Conservation (phyloP, 805 yeast species). For the Saturnispora quitensis region DNA sequence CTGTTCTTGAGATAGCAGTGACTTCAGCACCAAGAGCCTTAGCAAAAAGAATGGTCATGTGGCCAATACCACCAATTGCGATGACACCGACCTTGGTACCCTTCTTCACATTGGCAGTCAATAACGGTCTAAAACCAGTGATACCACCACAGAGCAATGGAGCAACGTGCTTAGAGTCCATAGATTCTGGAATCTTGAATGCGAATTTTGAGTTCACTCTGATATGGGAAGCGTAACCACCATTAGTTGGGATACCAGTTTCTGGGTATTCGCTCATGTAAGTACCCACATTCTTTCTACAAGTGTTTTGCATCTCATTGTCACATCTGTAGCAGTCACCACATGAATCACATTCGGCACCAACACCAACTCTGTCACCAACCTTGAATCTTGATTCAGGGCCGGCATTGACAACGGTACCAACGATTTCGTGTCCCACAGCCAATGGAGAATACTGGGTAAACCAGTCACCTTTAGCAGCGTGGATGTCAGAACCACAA, state of each 20-base stretch:
- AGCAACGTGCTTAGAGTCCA: conserved; percentile 36
- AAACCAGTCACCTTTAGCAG: conserved; percentile 27
- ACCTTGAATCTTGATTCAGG: conserved; percentile 26
- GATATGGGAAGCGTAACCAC: conserved; percentile 43
- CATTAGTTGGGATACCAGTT: conserved; percentile 37
- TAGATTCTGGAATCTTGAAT: conserved; percentile 39
- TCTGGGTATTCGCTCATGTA: conserved; percentile 39
- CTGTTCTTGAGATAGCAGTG: conserved; percentile 44
- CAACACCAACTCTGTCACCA: conserved; percentile 45
- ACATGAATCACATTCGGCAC: conserved; percentile 36
- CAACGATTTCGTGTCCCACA: conserved; percentile 42
- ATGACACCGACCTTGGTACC: conserved; percentile 43
- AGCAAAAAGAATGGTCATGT: conserved; percentile 41
- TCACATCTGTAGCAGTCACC: conserved; percentile 32
- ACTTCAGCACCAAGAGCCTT: conserved; percentile 55
- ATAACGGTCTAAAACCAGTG: conserved; percentile 43
- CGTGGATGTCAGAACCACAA: conserved; percentile 45
- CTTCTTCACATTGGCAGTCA: conserved; percentile 33
- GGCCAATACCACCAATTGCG: conserved; percentile 41
- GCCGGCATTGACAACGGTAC: conserved; percentile 34
- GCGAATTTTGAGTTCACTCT: conserved; percentile 36
- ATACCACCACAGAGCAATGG: conserved; percentile 52
- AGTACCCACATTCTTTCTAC: conserved; percentile 40
- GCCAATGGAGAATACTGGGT: conserved; percentile 14
- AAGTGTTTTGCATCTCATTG: conserved; percentile 36